Base-by-base conservation (phyloP, 1,284 basidiomycete genomes). In the Prillingera fragicola region DNA sequence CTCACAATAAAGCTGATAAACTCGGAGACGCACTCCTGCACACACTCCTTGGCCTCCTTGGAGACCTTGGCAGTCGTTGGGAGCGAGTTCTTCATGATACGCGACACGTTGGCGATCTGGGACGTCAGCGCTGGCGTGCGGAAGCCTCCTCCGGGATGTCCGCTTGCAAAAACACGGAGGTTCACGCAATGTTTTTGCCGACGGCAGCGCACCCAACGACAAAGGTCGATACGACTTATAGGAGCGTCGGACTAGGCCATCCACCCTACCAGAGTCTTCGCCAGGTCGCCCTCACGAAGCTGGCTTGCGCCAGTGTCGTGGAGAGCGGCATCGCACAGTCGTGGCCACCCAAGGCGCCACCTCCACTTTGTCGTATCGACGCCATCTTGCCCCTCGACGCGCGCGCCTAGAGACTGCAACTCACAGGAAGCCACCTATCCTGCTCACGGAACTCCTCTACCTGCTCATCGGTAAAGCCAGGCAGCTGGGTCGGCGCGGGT, bases 41-140 rank as follows among this genome's bases (percentile, higher is more conserved):
- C 87, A 69, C 86, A 90, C 71, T 95, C 90, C 69, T 96, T 96
- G 19, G 91, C 88, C 71, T 95, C 91, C 69, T 94, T 94, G 3
- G 89, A 87, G 58, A 96, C 92, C 73, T 96, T 96, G 17, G 90
- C 88, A n/a, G 86, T 87, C 2, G 82, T 76, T 0, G 91, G 91
- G 3, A 96, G 81, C 3, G 85, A 78, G 26, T 81, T 75, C 66
- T 95, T 95, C 91, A 96, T 96, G 60, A 96, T 91, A 4, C 91
- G 79, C 14, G 88, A 83, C 12, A 96, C 90, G 67, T 96, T 96
- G 39, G 91, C 91, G 53, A 96, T 95, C 88, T 91, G 45, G 23
- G n/a, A 19, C 15, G 22, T 28, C 26, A 35, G 26, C 32, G 33
- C 8, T 14, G 27, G 32, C 18, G n/a, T n/a, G n/a, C n/a, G n/a